Evolutionary conservation across 2,329 filamentous ascomycete species (phyloP), one percentile per base, ranked within the genome.

Genomic region (Trichoderma atroviride): DNA sequence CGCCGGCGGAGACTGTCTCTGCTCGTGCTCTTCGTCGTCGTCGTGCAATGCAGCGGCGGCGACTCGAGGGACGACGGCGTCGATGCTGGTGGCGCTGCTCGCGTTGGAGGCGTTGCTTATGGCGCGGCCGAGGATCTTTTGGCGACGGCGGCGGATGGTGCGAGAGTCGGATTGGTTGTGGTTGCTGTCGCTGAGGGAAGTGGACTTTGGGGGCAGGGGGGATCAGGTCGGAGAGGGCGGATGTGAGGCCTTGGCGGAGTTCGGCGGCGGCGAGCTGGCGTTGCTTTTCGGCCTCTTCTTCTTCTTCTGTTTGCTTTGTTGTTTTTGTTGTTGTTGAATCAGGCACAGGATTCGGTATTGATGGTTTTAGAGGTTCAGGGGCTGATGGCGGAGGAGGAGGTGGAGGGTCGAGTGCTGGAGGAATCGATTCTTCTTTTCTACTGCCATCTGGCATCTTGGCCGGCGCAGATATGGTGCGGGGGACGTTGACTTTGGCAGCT

Each of bases 121-220:
- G 3, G 86, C 88, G 13, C 88, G 85, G 5, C 88, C 88, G 3
- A 89, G 79, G 68, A 89, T 85, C 66, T 84, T 81, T 13, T 86
- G 84, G 64, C 82, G 81, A 13, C 86, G 84, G 63, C 82, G 80
- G 1, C 82, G 73, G 66, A 78, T 73, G 22, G 76, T 72, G 65
- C 76, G 10, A 61, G 69, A 53, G 71, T 71, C 70, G 35, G 71
- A 43, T 22, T 73, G 35, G 40, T 27, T 35, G 50, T 16, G 50
- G 43, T 59, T n/a, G 55, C 29, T 33, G 59, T 33, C 57, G 35
- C 71, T 24, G 57, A 61, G 65, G 29, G 63, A 58, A 13, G 63
- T 43, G 35, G 68, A 50, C 40, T 64, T 63, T 50, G 47, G 47
- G 29, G 74, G 70, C 0, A 77, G 77, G 63, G 63, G 80, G 80